phyloP scores from a whole-genome alignment of 805 yeast species.

The Zygotorulaspora florentina region DNA sequence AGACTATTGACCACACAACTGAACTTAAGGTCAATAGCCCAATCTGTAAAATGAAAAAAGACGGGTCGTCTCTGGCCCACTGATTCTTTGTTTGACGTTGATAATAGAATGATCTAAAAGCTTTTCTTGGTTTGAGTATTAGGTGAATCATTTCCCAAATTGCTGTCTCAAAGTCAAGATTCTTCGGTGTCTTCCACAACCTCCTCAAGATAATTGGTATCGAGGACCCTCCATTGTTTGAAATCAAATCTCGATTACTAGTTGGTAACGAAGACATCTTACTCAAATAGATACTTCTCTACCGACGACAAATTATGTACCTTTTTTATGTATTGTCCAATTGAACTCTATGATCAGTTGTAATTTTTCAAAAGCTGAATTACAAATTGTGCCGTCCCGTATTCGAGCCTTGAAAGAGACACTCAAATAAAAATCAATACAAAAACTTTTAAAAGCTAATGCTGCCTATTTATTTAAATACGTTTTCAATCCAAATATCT shows the following conservation, averaged over 20 bases:
- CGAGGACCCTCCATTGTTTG: slow-evolving; percentile 7
- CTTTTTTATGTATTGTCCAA: neutral
- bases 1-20: slow-evolving; percentile 85
- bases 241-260: slow-evolving; percentile 8
- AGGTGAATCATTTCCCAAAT: slow-evolving; percentile 83
- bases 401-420: neutral
- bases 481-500: slow-evolving; percentile 52
- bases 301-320: neutral
- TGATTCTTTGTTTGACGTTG: slow-evolving; percentile 73
- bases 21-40: slow-evolving; percentile 67
- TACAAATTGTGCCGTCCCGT: neutral
- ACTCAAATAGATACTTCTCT: neutral
- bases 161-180: slow-evolving; percentile 89
- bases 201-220: slow-evolving; percentile 40
- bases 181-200: slow-evolving; percentile 59
- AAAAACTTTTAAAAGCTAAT: neutral
- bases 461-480: neutral
- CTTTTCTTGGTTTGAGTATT: slow-evolving; percentile 70
- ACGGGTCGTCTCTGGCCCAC: slow-evolving; percentile 92
- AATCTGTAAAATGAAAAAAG: slow-evolving; percentile 72
- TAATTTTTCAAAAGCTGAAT: neutral
- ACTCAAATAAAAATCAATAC: neutral
- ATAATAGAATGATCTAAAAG: slow-evolving; percentile 75
- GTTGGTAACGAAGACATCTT: slow-evolving; percentile 9
- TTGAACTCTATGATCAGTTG: neutral